Conservation (phyloP, 306 rosid genomes). For the Senna siamea region DNA sequence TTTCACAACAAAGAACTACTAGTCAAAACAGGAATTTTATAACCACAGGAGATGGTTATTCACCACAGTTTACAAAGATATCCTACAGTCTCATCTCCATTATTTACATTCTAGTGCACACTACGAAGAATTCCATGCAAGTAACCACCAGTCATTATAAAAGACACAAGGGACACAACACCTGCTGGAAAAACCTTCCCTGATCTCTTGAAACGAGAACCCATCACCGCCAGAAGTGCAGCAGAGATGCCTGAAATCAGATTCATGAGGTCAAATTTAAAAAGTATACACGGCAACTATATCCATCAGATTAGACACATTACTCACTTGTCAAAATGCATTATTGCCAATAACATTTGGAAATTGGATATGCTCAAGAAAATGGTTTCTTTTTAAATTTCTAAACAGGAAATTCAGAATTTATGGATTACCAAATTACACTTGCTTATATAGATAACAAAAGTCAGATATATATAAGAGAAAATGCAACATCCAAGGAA, state of each 20-base stretch:
- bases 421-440: slow-evolving; percentile 16
- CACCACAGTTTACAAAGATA: slow-evolving; percentile 40
- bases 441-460: not conserved
- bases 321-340: not conserved
- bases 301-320: not conserved
- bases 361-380: not conserved
- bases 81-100: slow-evolving; percentile 21
- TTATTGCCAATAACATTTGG: not conserved
- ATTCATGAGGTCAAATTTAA: not conserved
- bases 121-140: slow-evolving; percentile 91
- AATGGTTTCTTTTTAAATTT: slow-evolving; percentile 2
- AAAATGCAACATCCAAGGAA: slow-evolving; percentile 15
- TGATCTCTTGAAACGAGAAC: slow-evolving; percentile 89
- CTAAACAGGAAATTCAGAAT: not conserved
- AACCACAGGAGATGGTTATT: slow-evolving; percentile 15
- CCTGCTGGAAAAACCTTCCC: slow-evolving; percentile 98
- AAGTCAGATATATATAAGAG: not conserved
- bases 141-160: slow-evolving; percentile 93
- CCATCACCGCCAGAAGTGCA: slow-evolving; percentile 90
- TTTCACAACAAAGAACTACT: slow-evolving; percentile 33
- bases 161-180: slow-evolving; percentile 84
- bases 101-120: slow-evolving; percentile 57
- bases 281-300: not conserved
- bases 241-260: slow-evolving; percentile 77
- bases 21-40: not conserved